A percentile compares a stretch with the other conserved stretches of the same genome.
Conservation (phyloP, 495 filamentous ascomycete genomes). For the Tuber indicum region DNA sequence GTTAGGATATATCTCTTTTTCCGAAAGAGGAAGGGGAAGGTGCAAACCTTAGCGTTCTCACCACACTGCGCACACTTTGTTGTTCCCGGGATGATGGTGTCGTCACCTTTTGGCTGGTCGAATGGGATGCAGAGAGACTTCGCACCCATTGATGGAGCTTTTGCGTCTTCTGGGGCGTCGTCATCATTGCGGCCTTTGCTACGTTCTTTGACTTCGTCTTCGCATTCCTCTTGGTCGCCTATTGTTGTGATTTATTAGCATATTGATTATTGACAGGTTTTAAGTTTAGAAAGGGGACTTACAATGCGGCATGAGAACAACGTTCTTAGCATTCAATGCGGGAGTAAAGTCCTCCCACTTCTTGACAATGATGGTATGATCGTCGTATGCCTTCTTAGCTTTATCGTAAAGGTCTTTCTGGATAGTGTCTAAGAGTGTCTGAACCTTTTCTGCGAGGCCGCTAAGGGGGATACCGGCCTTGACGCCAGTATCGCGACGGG, state of each 20-base stretch:
- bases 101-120: constrained; percentile 71
- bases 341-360: constrained; percentile 88
- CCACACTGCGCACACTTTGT: constrained; percentile 87
- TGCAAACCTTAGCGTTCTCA: constrained; percentile 37
- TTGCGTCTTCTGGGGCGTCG: constrained; percentile 65
- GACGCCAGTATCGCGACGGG: constrained; percentile 84
- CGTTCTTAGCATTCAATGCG: constrained; percentile 81
- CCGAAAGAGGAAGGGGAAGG: not conserved
- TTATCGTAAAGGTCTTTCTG: constrained; percentile 78
- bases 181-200: constrained; percentile 62
- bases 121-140: constrained; percentile 97
- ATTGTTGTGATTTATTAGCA: not conserved
- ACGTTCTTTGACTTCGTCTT: constrained; percentile 87
- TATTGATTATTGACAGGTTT: not conserved
- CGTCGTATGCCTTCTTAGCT: constrained; percentile 66
- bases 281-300: constrained; percentile 38
- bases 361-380: constrained; percentile 71
- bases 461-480: constrained; percentile 64
- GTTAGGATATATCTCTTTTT: constrained; percentile 9
- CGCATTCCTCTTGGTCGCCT: constrained; percentile 60
- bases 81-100: constrained; percentile 58
- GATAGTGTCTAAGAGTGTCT: constrained; percentile 78
- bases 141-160: constrained; percentile 88
- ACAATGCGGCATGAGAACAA: constrained; percentile 82
- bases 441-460: constrained; percentile 62